These are phyloP conservation scores for Kuraishia cidri DNA, from an alignment of 805 yeast genomes.

Conservation along the genomic window DNA sequence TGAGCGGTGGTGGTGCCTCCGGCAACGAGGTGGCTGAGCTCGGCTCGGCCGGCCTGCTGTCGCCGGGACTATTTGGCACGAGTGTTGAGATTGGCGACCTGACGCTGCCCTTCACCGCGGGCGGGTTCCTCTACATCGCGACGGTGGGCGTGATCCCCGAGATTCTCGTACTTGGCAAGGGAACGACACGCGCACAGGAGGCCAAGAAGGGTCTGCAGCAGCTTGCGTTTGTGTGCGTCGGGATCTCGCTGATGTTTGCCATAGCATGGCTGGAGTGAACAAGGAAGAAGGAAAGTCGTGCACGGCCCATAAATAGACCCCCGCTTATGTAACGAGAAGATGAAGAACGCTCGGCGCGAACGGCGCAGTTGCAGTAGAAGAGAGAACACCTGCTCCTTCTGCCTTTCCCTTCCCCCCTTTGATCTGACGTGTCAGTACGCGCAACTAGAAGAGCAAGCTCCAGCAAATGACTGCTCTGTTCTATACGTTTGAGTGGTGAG, in stretches of 20 bases:
- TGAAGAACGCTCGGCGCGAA: too few relatives aligned
- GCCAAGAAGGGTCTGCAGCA: constrained; percentile 32
- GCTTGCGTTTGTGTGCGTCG: constrained; percentile 37
- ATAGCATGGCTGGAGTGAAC: constrained; percentile 37
- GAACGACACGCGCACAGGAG: constrained; percentile 27
- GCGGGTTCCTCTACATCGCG: constrained; percentile 68
- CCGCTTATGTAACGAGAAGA: too few relatives aligned
- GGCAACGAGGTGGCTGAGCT: constrained; percentile 6
- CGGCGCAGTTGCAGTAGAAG: too few relatives aligned
- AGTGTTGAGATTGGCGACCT: constrained; percentile 39
- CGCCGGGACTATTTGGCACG: constrained; percentile 37
- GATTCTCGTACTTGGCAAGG: constrained; percentile 34
- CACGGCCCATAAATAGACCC: too few relatives aligned
- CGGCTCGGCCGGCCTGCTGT: constrained; percentile 1
- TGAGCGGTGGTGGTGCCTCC: constrained; percentile 12
- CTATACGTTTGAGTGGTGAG: constrained; percentile 10
- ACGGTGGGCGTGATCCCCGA: constrained; percentile 74
- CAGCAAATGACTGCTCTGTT: constrained; percentile 1
- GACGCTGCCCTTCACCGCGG: constrained; percentile 67
- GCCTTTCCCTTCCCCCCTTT: constrained; percentile 1
- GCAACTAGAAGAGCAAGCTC: background rate
- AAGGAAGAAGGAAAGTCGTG: background rate
- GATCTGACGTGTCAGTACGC: background rate
- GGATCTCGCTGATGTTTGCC: constrained; percentile 48
- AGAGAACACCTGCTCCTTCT: background rate